Percentiles rank a stretch among this genome's conserved stretches.
Evolutionary conservation across 2,329 filamentous ascomycete genomes (phyloP).

Genomic region (Colletotrichum noveboracense): DNA sequence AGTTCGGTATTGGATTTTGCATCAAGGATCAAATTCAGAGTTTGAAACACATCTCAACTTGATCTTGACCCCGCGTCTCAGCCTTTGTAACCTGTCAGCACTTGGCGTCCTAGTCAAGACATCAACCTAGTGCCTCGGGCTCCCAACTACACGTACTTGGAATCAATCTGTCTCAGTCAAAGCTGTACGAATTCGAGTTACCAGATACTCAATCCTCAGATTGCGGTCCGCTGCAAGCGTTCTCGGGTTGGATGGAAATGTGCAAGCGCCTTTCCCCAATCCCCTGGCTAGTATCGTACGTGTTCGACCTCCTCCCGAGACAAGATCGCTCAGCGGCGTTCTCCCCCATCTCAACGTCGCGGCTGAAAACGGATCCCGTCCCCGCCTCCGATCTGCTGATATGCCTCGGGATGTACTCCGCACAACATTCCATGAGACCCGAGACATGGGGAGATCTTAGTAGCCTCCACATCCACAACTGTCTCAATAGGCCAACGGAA

Average conservation of each 20-base stretch:
- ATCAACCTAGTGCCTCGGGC: not conserved
- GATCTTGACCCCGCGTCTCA: not conserved
- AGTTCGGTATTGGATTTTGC: rapidly evolving
- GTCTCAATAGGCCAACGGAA: not conserved
- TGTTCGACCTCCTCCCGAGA: not conserved
- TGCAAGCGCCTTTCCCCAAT: not conserved
- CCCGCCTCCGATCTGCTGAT: rapidly evolving
- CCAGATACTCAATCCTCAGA: not conserved
- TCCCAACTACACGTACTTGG: not conserved
- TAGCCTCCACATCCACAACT: not conserved
- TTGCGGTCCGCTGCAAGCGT: not conserved
- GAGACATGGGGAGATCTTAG: not conserved
- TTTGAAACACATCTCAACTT: not conserved
- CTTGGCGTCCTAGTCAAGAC: not conserved
- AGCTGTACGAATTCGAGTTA: rapidly evolving
- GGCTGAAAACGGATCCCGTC: rapidly evolving
- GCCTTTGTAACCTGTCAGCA: not conserved
- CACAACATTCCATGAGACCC: not conserved
- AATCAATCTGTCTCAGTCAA: not conserved
- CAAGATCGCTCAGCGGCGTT: not conserved
- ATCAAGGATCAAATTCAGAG: not conserved
- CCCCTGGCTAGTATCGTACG: not conserved
- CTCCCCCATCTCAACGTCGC: not conserved
- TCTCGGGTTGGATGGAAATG: not conserved
- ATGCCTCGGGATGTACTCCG: not conserved